phyloP scores from a whole-genome alignment of 495 filamentous ascomycete genomes.

The Penicillium steckii region DNA sequence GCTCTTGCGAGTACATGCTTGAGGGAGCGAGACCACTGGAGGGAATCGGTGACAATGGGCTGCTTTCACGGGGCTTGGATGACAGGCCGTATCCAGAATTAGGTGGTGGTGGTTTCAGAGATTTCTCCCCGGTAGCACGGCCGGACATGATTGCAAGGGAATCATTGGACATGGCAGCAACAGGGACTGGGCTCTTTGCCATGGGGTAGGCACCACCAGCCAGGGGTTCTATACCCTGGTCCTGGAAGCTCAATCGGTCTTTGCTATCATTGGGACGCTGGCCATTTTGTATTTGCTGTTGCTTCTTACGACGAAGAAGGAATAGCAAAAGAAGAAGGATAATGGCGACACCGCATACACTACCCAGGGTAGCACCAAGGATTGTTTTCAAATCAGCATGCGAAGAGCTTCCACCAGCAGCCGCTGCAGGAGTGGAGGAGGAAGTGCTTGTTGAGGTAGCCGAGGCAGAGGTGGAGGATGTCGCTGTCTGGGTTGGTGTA shows the following conservation, averaged over 20 bases:
- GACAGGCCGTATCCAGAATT: constrained; percentile 23
- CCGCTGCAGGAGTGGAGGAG: constrained; percentile 34
- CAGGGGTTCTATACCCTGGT: constrained; percentile 56
- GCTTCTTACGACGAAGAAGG: constrained; percentile 61
- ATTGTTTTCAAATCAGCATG: constrained; percentile 52
- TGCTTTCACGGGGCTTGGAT: constrained; percentile 20
- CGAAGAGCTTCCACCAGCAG: constrained; percentile 25
- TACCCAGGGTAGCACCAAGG: constrained; percentile 77
- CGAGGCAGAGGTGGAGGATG: constrained; percentile 39
- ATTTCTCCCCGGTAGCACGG: constrained; percentile 36
- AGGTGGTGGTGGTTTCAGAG: constrained; percentile 25
- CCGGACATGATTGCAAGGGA: constrained; percentile 47
- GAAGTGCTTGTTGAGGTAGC: constrained; percentile 28
- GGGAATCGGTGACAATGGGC: constrained; percentile 36
- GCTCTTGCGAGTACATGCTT: constrained; percentile 23
- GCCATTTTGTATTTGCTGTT: constrained; percentile 52
- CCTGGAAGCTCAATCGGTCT: constrained; percentile 61
- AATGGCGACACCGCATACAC: constrained; percentile 67
- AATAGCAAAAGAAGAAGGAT: constrained; percentile 69
- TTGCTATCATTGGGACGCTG: constrained; percentile 58
- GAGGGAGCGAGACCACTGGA: constrained; percentile 27
- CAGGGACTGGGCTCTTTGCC: constrained; percentile 41
- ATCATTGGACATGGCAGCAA: constrained; percentile 46
- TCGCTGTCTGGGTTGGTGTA: constrained; percentile 28
- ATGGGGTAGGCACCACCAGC: constrained; percentile 43